Evolutionary conservation across 306 rosid genomes (phyloP).

Genomic region (Sicyos edulis): DNA sequence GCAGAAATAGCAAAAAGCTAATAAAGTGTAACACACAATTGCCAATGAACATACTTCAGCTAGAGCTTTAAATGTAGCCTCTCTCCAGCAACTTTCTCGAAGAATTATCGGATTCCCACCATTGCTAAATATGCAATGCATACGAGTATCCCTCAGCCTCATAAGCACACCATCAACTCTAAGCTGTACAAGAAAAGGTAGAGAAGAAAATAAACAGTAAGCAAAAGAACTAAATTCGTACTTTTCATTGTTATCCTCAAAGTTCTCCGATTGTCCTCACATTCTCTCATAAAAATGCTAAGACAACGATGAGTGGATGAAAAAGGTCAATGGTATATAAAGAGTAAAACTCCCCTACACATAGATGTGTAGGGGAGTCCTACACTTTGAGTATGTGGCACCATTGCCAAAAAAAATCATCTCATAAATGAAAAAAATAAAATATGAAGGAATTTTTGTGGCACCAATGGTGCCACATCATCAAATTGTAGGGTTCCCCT

Average conservation of each 20-base stretch:
- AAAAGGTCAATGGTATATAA: background rate
- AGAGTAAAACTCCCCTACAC: no score
- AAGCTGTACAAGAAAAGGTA: constrained; percentile 48
- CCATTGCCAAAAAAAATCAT: no score
- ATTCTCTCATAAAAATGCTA: background rate
- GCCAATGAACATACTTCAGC: constrained; percentile 55
- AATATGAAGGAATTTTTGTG: no score
- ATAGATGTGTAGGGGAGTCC: no score
- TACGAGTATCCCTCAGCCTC: constrained; percentile 88
- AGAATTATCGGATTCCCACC: constrained; percentile 52
- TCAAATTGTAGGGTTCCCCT: no score
- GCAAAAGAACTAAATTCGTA: background rate
- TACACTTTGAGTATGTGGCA: no score
- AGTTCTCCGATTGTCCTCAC: background rate
- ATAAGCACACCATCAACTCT: constrained; percentile 95
- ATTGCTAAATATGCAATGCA: constrained; percentile 74
- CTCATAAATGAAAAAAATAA: no score
- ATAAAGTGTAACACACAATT: no score
- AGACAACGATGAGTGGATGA: background rate
- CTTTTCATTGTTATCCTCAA: background rate
- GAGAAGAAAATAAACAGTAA: background rate
- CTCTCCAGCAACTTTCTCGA: constrained; percentile 94
- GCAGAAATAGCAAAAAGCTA: no score
- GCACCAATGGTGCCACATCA: no score
- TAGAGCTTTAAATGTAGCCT: constrained; percentile 71